A percentile compares a stretch with the other conserved stretches of the same genome.
These are phyloP conservation scores for Phalaenopsis hybrid DNA, from an alignment of 116 monocot species.

Conservation along the genomic window DNA sequence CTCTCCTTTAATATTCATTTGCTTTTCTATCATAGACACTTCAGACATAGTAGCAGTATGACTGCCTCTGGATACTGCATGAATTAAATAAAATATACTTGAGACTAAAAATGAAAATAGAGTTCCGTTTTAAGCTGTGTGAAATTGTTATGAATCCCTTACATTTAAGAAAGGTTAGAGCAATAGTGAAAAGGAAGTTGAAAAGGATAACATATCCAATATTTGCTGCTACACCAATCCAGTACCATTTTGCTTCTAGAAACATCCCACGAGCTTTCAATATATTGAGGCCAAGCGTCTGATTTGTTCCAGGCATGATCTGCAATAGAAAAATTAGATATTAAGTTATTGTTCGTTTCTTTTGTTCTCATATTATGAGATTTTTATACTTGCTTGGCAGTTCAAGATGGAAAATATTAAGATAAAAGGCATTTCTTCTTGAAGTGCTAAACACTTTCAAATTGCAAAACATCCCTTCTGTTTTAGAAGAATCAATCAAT, in stretches of 20 bases:
- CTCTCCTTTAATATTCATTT: slow-evolving; percentile 5
- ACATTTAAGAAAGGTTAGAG: slow-evolving; percentile 17
- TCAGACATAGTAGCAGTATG: slow-evolving; percentile 7
- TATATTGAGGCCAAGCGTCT: slow-evolving; percentile 11
- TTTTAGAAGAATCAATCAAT: too few relatives aligned
- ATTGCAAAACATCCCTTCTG: too few relatives aligned
- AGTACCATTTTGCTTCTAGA: slow-evolving; percentile 24
- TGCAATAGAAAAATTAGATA: background rate
- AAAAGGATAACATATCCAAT: slow-evolving; percentile 17
- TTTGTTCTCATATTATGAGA: too few relatives aligned
- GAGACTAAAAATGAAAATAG: background rate
- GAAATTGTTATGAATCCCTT: slow-evolving; percentile 1
- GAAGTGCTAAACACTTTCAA: too few relatives aligned
- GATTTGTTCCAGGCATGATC: slow-evolving; percentile 10
- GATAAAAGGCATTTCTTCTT: too few relatives aligned
- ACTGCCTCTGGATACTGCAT: slow-evolving; percentile 4
- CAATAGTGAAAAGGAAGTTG: slow-evolving; percentile 18
- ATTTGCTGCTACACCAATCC: slow-evolving; percentile 13
- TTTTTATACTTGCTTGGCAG: too few relatives aligned
- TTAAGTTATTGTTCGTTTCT: too few relatives aligned
- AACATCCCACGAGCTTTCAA: slow-evolving; percentile 16
- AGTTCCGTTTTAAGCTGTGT: background rate
- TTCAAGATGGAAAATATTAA: too few relatives aligned
- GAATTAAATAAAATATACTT: background rate
- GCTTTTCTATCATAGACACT: slow-evolving; percentile 16